Evolutionary conservation across 73 alveolate species (phyloP), one percentile per base, ranked within the genome.

Genomic region (Uronychia setigera): DNA sequence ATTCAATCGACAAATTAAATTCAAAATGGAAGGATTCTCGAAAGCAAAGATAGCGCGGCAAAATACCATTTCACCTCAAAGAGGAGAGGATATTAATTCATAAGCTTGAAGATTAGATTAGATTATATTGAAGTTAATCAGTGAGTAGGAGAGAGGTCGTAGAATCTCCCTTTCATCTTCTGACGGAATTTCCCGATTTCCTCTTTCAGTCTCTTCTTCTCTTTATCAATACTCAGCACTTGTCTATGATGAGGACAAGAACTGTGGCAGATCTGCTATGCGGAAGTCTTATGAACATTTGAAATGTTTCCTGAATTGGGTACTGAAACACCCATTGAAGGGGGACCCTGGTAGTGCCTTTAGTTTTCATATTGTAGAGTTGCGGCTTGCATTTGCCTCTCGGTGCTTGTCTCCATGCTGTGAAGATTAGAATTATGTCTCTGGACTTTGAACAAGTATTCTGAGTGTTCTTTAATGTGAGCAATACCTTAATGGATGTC

Each of bases 81-180:
- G n/a, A n/a, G n/a, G n/a, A n/a, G n/a, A n/a, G n/a, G n/a, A n/a
- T n/a, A n/a, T n/a, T n/a, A n/a, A n/a, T n/a, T n/a, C n/a, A n/a
- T n/a, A n/a, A n/a, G n/a, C n/a, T n/a, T n/a, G n/a, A n/a, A n/a
- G n/a, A n/a, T n/a, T n/a, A n/a, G n/a, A n/a, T n/a, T n/a, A n/a
- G n/a, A n/a, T n/a, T n/a, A n/a, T n/a, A n/a, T n/a, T n/a, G n/a
- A n/a, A n/a, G n/a, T n/a, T n/a, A n/a, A n/a, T n/a, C n/a, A n/a
- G n/a, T n/a, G n/a, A n/a, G n/a, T n/a, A 46, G 67, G 67, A 46
- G 67, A 46, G 67, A 46, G 67, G 67, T 46, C 67, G 19, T 46
- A 46, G 67, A 46, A 46, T 19, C 19, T 46, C n/a, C 19, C 67
- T 19, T 5, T 46, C 67, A 46, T 46, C 19, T 46, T 46, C 67